Percentiles rank a stretch among this genome's conserved stretches.
phyloP scores from a whole-genome alignment of 106 monocot genomes.

The Narthecium ossifragum region DNA sequence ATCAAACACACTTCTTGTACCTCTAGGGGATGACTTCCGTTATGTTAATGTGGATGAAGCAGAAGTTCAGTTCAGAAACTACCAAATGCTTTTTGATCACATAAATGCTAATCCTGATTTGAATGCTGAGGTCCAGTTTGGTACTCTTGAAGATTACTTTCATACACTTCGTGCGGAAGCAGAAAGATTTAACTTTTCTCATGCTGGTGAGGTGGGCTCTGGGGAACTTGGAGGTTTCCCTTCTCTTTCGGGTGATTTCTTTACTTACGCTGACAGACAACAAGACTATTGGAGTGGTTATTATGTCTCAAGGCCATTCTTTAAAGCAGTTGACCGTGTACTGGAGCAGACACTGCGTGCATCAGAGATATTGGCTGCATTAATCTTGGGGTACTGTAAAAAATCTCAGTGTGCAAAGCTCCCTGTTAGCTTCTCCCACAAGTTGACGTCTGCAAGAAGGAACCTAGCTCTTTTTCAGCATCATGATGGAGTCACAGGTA shows the following conservation, averaged over 20 bases:
- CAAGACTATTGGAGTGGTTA: slow-evolving; percentile 99
- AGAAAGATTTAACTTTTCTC: slow-evolving; percentile 77
- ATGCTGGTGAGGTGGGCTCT: slow-evolving; percentile 71
- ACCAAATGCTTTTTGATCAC: slow-evolving; percentile 85
- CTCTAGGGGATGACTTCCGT: slow-evolving; percentile 95
- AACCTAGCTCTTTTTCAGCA: slow-evolving; percentile 97
- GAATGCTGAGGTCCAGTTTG: slow-evolving; percentile 86
- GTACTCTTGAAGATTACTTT: slow-evolving; percentile 95
- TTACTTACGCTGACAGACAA: slow-evolving; percentile 93
- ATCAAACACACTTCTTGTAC: slow-evolving; percentile 88
- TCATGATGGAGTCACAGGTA: slow-evolving; percentile 97
- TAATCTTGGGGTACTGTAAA: slow-evolving; percentile 81
- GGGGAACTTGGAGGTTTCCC: slow-evolving; percentile 79
- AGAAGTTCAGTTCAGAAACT: slow-evolving; percentile 87
- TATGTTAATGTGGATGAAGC: slow-evolving; percentile 87
- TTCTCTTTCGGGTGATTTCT: slow-evolving; percentile 94
- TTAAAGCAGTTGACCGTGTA: slow-evolving; percentile 93
- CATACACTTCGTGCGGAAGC: slow-evolving; percentile 73
- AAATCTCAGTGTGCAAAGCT: slow-evolving; percentile 65
- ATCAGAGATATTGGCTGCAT: slow-evolving; percentile 76
- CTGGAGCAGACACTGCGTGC: slow-evolving; percentile 91
- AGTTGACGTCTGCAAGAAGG: slow-evolving; percentile 90
- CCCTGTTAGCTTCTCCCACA: slow-evolving; percentile 74
- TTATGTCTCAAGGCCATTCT: slow-evolving; percentile 96
- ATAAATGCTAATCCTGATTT: slow-evolving; percentile 70